Evolutionary conservation across 257 asterid genomes (phyloP), one percentile per base, ranked within the genome.

Genomic region (Scutellaria barbata): DNA sequence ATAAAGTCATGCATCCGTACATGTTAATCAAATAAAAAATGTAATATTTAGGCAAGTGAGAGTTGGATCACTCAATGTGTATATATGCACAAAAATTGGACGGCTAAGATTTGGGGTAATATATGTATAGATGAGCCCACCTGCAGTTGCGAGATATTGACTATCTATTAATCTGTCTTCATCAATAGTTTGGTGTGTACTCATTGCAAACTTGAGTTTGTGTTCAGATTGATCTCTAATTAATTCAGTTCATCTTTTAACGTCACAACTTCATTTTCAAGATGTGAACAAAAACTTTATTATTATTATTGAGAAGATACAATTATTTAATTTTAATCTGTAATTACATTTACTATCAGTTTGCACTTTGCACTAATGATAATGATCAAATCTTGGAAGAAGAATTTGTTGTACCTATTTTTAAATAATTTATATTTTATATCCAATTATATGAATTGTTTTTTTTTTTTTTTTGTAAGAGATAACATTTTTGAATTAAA

Each of bases 61-160:
- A 76, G 48, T 55, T 56, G 46, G 68, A 70, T 76, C 51, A 20
- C 42, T 37, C 50, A 39, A 10, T 58, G 42, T 14, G 45, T 65
- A 16, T 48, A 20, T 68, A 30, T 11, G 22, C 57, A 33, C 20
- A 51, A 30, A 48, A 66, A 9, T 65, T 72, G 43, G 71, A 72
- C 48, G 78, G 72, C 16, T 65, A 11, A 11, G 56, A 77, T 66
- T 58, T 64, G 64, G 48, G 13, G 22, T 13, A 17, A 70, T 69
- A 22, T 13, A 13, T 18, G 52, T 5, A 7, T 57, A 25, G 8
- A 2, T 72, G 71, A 30, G 45, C 79, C 82, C 78, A 78, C 79
- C 79, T 61, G 82, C 79, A 73, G 82, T 69, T 79, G 74, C 75
- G 79, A 48, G 74, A 79, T 46, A 63, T 63, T 56, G 83, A 74